Evolutionary conservation across 805 yeast genomes (phyloP).

Genomic region (Starmerella floris): DNA sequence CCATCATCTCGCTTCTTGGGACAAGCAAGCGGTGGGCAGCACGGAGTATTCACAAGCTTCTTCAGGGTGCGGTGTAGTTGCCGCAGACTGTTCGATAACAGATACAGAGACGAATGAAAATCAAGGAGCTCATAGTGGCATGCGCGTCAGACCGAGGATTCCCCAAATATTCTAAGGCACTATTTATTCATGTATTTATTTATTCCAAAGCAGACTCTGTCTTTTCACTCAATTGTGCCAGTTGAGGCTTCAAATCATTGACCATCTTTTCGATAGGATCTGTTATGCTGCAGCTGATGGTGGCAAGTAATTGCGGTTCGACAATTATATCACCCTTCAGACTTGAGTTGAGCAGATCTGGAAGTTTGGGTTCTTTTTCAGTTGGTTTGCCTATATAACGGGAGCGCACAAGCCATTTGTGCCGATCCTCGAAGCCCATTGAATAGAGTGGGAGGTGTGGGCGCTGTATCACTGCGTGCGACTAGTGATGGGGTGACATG

Average conservation of each 20-base stretch:
- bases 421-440: neutral
- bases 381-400: neutral
- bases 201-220: neutral
- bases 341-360: too few relatives aligned
- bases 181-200: neutral
- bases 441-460: too few relatives aligned
- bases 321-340: neutral
- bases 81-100: neutral
- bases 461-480: too few relatives aligned
- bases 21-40: neutral
- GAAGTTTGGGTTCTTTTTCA: too few relatives aligned
- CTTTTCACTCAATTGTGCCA: neutral
- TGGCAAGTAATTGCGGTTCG: neutral
- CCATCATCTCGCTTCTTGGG: too few relatives aligned
- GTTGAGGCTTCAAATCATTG: neutral
- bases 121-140: neutral
- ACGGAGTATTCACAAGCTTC: too few relatives aligned
- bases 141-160: neutral
- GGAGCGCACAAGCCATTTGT: neutral
- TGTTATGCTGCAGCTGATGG: neutral
- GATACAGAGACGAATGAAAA: neutral
- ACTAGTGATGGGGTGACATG: too few relatives aligned
- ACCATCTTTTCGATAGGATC: conserved; percentile 1
- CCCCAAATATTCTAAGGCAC: neutral
- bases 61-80: neutral